Evolutionary conservation across 1,284 basidiomycete genomes (phyloP), one percentile per base, ranked within the genome.

Genomic region (Austroboletus olivaceoglutinosus): DNA sequence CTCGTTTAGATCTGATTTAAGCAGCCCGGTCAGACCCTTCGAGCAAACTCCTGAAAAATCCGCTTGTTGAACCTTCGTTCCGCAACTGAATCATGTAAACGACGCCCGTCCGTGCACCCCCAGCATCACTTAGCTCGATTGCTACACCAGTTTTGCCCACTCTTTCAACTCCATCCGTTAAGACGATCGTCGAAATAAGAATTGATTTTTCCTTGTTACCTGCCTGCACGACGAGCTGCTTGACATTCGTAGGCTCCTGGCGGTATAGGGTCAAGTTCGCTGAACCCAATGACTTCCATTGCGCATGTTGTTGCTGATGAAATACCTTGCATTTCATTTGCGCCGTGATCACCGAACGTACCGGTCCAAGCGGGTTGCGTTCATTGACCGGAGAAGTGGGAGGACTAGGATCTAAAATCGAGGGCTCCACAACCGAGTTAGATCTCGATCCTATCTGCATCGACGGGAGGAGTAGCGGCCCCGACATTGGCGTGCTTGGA

Each of bases 301-400:
- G 93, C 22, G 88, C 87, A 67, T 98, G 95, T 36, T 91, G 85
- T 64, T 97, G 93, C 69, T 99, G 90, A 48, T 97, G 75, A 75
- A 98, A 99, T 30, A 98, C 86, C 71, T 99, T 98, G 82, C 96
- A 98, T 69, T 96, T 95, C 91, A 97, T 98, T 64, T 93, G 85
- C n/a, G 91, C 93, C 5, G 89, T 83, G 45, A 98, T 76, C 12
- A 81, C 75, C 8, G 89, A 83, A 19, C 82, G 85, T 25, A 86
- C 79, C 1, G 91, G 91, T 2, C 86, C 91, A 16, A 76, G 69
- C 2, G 78, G 71, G 21, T 68, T 53, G 47, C 59, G 71, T 62
- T 87, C 82, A 55, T 83, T 77, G 2, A 81, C 74, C 5, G 91
- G 91, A 5, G 89, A 92, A 40, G 78, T 76, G 1, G 91, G 89